A percentile compares a stretch with the other conserved stretches of the same genome.
These are phyloP conservation scores for Paragyromitra xinjiangensis DNA, from an alignment of 495 filamentous ascomycete genomes.

Conservation along the genomic window DNA sequence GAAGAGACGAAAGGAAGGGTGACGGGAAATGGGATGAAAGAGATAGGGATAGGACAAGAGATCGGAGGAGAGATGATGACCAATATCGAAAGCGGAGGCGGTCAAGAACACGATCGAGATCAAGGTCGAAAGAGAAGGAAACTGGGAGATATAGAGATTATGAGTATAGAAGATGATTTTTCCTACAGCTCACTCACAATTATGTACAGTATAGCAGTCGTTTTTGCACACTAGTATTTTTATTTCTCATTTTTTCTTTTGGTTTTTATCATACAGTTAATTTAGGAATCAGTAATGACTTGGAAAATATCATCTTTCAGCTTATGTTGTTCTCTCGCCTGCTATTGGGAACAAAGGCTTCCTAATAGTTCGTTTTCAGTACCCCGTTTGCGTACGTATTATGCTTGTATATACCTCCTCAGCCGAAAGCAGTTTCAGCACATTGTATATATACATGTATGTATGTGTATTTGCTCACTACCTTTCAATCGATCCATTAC, in stretches of 20 bases:
- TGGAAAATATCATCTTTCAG: neutral
- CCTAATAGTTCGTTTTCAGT: too few relatives aligned
- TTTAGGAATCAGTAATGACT: neutral
- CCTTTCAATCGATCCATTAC: too few relatives aligned
- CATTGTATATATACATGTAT: too few relatives aligned
- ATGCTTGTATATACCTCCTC: too few relatives aligned
- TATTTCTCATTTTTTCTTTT: neutral
- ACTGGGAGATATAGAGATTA: slow-evolving; percentile 45
- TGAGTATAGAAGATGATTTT: slow-evolving; percentile 29
- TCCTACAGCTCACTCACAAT: neutral
- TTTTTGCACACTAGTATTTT: neutral
- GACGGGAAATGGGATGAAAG: slow-evolving; percentile 43
- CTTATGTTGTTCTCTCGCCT: neutral
- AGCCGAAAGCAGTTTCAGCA: too few relatives aligned
- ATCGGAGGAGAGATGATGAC: slow-evolving; percentile 53
- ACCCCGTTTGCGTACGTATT: too few relatives aligned
- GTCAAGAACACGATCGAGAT: slow-evolving; percentile 49
- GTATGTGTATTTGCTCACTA: too few relatives aligned
- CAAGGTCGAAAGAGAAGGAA: slow-evolving; percentile 40
- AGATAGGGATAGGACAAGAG: slow-evolving; percentile 45
- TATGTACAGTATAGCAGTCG: slow-evolving; percentile 15
- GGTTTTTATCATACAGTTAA: neutral
- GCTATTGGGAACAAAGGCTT: too few relatives aligned
- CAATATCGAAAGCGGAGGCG: slow-evolving; percentile 45
- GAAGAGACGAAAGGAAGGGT: slow-evolving; percentile 36